Evolutionary conservation across 208 protist species (phyloP).

Genomic region (Acanthamoeba quina): DNA sequence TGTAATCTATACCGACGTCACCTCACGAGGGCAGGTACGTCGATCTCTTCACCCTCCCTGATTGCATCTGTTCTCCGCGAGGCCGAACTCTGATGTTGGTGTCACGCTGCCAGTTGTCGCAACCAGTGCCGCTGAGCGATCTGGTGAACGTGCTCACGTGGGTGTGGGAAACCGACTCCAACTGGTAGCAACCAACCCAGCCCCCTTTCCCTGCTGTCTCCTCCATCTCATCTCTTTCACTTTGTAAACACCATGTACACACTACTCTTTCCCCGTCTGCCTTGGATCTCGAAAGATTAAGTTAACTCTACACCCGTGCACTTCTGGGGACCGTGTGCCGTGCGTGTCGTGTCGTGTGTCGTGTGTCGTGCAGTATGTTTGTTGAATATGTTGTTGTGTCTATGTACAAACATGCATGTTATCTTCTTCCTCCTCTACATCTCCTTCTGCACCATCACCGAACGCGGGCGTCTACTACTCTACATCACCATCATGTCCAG

Average conservation of each 20-base stretch:
- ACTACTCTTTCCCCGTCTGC: not conserved
- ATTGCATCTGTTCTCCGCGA: not conserved
- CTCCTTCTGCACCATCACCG: no score
- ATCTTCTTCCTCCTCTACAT: no score
- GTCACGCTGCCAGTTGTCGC: not conserved
- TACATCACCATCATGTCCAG: no score
- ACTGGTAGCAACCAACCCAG: slow-evolving; percentile 32
- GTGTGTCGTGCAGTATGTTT: no score
- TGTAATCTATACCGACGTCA: slow-evolving; percentile 62
- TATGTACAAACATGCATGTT: no score
- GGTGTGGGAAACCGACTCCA: slow-evolving; percentile 72
- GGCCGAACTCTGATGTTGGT: not conserved
- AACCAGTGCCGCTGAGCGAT: slow-evolving; percentile 63
- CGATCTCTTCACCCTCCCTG: not conserved
- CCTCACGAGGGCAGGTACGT: slow-evolving; percentile 60
- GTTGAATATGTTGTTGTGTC: no score
- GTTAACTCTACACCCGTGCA: not conserved
- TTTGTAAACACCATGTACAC: not conserved
- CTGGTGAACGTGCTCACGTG: slow-evolving; percentile 71
- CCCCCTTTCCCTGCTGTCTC: not conserved
- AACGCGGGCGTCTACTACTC: no score
- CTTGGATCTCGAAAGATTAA: not conserved
- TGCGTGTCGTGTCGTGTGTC: no score
- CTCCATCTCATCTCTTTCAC: not conserved
- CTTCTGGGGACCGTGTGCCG: no score